Percentiles rank a stretch among this genome's conserved stretches.
These are phyloP conservation scores for Dactylella cylindrospora DNA, from an alignment of 2,329 filamentous ascomycete genomes.

Conservation along the genomic window DNA sequence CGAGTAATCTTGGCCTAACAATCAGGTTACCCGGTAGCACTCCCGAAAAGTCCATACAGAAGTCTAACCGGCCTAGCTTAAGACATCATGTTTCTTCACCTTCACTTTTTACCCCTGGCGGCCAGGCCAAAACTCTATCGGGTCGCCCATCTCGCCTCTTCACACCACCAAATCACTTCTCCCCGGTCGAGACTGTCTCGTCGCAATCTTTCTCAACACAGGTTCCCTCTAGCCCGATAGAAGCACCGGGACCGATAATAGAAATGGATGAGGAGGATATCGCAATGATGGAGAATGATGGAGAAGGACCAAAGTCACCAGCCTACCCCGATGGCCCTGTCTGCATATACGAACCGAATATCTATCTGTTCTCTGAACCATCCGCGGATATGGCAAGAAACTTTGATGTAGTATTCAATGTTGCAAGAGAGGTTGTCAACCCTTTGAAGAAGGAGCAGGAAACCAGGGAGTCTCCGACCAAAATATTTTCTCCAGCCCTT, in stretches of 20 bases:
- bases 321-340: slow-evolving; percentile 81
- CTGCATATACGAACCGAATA: slow-evolving; percentile 74
- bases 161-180: slow-evolving; percentile 58
- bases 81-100: slow-evolving; percentile 69
- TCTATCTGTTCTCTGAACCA: slow-evolving; percentile 78
- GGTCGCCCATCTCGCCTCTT: slow-evolving; percentile 55
- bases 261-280: slow-evolving; percentile 64
- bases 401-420: slow-evolving; percentile 83
- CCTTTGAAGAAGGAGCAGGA: slow-evolving; percentile 59
- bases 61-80: slow-evolving; percentile 50
- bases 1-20: slow-evolving; percentile 75
- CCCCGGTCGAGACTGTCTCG: slow-evolving; percentile 53
- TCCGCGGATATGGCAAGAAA: slow-evolving; percentile 72
- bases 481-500: slow-evolving; percentile 54
- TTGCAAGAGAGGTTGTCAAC: slow-evolving; percentile 77
- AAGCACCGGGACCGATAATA: slow-evolving; percentile 57
- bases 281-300: slow-evolving; percentile 70
- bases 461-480: slow-evolving; percentile 49
- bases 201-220: slow-evolving; percentile 51
- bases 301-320: slow-evolving; percentile 74
- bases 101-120: slow-evolving; percentile 64
- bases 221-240: slow-evolving; percentile 48
- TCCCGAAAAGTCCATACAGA: slow-evolving; percentile 53
- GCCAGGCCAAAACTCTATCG: slow-evolving; percentile 50
- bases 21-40: slow-evolving; percentile 64